phyloP scores from a whole-genome alignment of 1,284 basidiomycete genomes.

The Lentinus polychrous region DNA sequence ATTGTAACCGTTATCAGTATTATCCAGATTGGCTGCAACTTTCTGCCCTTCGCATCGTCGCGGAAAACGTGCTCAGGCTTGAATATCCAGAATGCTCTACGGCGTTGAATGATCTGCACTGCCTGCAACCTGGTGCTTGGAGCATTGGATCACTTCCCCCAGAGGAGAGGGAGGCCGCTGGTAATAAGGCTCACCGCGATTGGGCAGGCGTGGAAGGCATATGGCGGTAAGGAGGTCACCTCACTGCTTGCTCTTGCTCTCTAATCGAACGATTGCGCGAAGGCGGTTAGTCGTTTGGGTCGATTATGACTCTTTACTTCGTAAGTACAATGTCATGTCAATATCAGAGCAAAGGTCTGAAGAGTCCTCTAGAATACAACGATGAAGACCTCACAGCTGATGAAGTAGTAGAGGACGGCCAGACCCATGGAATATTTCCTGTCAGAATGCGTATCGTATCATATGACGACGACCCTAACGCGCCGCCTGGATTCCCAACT shows the following conservation, averaged over 20 bases:
- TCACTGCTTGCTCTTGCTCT: too few species aligned
- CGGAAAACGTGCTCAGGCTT: not conserved
- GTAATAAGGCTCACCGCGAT: not conserved
- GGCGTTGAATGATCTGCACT: not conserved
- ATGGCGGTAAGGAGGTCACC: conserved; percentile 1
- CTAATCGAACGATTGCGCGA: too few species aligned
- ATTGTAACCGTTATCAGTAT: not conserved
- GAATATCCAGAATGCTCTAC: not conserved
- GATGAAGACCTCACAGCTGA: not conserved
- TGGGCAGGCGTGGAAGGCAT: conserved; percentile 7
- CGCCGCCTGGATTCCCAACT: not conserved
- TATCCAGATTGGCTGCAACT: conserved; percentile 1
- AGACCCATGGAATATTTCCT: not conserved
- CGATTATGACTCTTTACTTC: not conserved
- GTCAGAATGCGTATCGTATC: not conserved
- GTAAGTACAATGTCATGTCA: not conserved
- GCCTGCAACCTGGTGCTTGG: conserved; percentile 1
- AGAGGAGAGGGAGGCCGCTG: not conserved
- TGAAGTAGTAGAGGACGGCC: not conserved
- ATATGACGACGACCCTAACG: not conserved
- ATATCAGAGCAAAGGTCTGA: not conserved
- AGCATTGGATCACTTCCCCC: not conserved
- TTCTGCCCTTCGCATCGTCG: not conserved
- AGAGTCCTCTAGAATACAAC: not conserved
- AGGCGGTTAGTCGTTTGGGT: conserved; percentile 2